Base-by-base conservation (phyloP, 345 rosid genomes). In the Brassica incana region DNA sequence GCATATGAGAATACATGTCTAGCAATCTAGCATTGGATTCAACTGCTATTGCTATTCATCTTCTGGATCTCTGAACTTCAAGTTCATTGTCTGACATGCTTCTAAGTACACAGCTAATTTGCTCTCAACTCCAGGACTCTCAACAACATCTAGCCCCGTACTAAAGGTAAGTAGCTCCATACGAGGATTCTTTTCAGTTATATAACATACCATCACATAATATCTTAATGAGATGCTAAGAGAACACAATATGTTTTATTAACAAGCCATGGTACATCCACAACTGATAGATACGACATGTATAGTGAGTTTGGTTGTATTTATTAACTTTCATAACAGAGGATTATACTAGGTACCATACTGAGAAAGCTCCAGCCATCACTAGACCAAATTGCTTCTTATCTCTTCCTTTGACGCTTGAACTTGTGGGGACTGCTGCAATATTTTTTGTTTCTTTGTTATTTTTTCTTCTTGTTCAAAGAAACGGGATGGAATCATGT, bases 11-110 rank as follows among this genome's bases (percentile, higher is more conserved):
- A 32, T 14, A 15, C 2, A 66, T 62, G 11, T 69, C n/a, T 12
- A 48, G 29, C 66, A 71, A 23, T 29, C 32, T 29, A 29, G 32
- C 32, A 36, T 16, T 33, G 33, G 12, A 40, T 56, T 66, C 40
- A 67, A 29, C 25, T 23, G 30, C 3, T 33, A n/a, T 15, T 36
- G 67, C 38, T 38, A 63, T 2, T 64, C 72, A 30, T 79, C 83
- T 62, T 86, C 83, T 3, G 80, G 86, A 18, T 77, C 89, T 69
- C 84, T 43, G 10, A 8, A 9, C 90, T 18, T 80, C 92, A 29
- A 86, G 89, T 54, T 33, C 88, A 1, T 48, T 4, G 54, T 48
- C 54, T 48, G 15, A 1, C 15, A 48, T 48, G 5, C 15, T 48
- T 48, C 50, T 1, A 48, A 1, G 15, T 48, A 14, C 15, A 50